Base-by-base conservation (phyloP, 2,329 filamentous ascomycete species). In the Fusarium sp. region DNA sequence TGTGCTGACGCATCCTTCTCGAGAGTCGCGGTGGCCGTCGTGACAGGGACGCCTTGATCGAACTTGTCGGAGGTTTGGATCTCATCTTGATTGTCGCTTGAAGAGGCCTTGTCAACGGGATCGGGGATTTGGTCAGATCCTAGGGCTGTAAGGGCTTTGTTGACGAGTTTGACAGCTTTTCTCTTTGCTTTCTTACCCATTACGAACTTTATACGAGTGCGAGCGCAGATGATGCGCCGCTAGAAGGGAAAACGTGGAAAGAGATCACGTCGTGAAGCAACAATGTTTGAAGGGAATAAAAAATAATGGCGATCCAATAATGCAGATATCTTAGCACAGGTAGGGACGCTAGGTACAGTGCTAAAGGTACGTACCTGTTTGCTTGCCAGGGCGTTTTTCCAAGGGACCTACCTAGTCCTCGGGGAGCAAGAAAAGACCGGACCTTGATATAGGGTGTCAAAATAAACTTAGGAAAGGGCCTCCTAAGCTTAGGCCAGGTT, bases 181-280 rank as follows among this genome's bases (percentile, higher is more conserved):
- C 60, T 77, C 54, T 70, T 74, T 47, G 63, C 32, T 58, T 71
- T 74, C 72, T 77, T 78, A 75, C 77, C 75, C 77, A 78, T 78
- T n/a, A n/a, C 67, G 51, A 17, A 13, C 57, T 41, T 61, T 35
- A 13, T 32, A 42, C 59, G 55, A 70, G 57, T 30, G 58, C 63
- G 57, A 73, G 62, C 65, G 73, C 61, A 48, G 44, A 14, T 9
- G 50, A 30, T 54, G 57, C 62, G 76, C 67, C 68, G 67, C 73
- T 65, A 30, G 8, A 24, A 47, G 41, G n/a, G n/a, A 17, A 30
- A 35, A 32, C 42, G 55, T 47, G n/a, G n/a, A 59, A 61, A 55
- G 28, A 57, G 26, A 41, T 42, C 24, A 41, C 30, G 63, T 41
- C 36, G 45, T 56, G 47, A 59, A 26, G 39, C 44, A 36, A 48